Percentiles rank a stretch among this genome's conserved stretches.
Conservation (phyloP, 148 eudicot genomes). For the Silene uniflora region DNA sequence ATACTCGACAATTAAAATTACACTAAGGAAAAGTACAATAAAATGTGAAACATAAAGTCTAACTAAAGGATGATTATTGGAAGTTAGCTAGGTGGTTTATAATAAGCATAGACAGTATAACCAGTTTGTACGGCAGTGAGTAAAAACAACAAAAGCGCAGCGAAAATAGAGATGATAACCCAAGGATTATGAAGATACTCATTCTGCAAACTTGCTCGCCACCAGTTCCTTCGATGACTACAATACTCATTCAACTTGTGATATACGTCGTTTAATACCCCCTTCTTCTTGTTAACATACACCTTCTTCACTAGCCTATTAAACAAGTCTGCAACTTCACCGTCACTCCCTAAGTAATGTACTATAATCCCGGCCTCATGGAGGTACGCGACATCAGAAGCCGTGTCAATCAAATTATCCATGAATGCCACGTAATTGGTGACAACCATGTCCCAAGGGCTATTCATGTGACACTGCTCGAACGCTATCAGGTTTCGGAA, state of each 20-base stretch:
- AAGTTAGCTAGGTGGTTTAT: neutral
- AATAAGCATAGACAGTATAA: neutral
- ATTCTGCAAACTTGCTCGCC: neutral
- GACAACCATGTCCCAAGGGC: neutral
- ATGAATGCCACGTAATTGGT: neutral
- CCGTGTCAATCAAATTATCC: constrained; percentile 6
- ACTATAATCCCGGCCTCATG: constrained; percentile 8
- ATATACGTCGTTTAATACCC: neutral
- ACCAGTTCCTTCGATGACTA: neutral
- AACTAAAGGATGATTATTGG: neutral
- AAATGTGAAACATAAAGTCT: neutral
- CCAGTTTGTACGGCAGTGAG: constrained; percentile 3
- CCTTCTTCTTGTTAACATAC: neutral
- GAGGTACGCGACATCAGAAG: neutral
- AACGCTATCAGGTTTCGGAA: constrained; percentile 4
- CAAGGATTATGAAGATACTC: constrained; percentile 3
- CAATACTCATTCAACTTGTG: neutral
- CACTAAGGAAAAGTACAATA: too few species aligned
- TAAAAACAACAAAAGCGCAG: neutral
- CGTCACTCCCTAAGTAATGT: constrained; percentile 1
- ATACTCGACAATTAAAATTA: too few species aligned
- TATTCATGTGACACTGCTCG: constrained; percentile 11
- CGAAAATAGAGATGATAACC: constrained; percentile 5
- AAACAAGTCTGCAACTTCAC: constrained; percentile 1
- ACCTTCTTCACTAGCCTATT: constrained; percentile 8